These are phyloP conservation scores for Ogataea polymorpha DNA, from an alignment of 805 yeast species.

Conservation along the genomic window DNA sequence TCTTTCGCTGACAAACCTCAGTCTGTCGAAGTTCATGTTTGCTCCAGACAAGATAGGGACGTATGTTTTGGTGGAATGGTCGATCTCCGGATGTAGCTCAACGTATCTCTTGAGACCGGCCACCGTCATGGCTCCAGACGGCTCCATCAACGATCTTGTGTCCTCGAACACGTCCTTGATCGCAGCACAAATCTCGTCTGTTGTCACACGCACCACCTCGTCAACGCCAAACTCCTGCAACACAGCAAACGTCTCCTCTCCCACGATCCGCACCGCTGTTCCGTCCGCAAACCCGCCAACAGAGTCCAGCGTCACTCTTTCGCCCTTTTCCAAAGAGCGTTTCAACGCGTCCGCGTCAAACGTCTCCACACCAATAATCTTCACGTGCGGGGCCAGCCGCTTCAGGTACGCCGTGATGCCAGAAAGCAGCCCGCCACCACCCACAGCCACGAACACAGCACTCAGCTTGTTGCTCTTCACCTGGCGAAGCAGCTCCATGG, in stretches of 20 bases:
- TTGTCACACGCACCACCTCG: constrained; percentile 77
- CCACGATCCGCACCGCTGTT: constrained; percentile 87
- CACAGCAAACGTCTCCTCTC: constrained; percentile 87
- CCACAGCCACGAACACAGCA: constrained; percentile 90
- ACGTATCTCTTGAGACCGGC: constrained; percentile 92
- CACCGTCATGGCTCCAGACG: constrained; percentile 94
- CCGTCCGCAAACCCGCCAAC: constrained; percentile 99
- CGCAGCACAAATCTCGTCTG: constrained; percentile 95
- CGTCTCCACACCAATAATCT: constrained; percentile 94
- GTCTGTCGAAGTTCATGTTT: constrained; percentile 95
- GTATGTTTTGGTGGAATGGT: constrained; percentile 67
- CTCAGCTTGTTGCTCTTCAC: constrained; percentile 68
- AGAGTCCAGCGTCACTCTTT: constrained; percentile 54
- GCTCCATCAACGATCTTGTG: constrained; percentile 90
- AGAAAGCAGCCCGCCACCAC: constrained; percentile 95
- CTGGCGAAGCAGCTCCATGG: constrained; percentile 88
- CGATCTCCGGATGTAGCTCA: constrained; percentile 61
- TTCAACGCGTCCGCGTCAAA: constrained; percentile 91
- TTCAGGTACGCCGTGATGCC: constrained; percentile 90
- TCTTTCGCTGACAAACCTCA: constrained; percentile 94
- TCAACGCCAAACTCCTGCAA: constrained; percentile 73
- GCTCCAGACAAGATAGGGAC: constrained; percentile 93
- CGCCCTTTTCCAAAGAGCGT: constrained; percentile 57
- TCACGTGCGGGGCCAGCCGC: constrained; percentile 96
- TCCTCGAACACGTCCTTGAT: constrained; percentile 96